phyloP scores from a whole-genome alignment of 306 rosid genomes.

The Inga leiocalycina region DNA sequence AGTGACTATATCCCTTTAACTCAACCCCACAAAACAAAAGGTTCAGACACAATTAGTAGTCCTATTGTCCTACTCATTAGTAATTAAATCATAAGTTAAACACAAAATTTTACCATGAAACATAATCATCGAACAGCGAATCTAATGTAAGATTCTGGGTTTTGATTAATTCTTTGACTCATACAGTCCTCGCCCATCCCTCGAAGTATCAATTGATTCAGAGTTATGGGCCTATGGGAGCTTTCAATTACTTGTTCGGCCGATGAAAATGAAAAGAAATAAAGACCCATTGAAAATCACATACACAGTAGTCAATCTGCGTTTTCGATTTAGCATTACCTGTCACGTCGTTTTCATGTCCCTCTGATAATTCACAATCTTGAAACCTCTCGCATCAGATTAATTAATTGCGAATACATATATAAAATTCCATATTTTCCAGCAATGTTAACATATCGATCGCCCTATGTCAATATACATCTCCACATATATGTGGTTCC shows the following conservation, averaged over 20 bases:
- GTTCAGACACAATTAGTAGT: background rate
- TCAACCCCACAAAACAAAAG: background rate
- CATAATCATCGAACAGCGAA: background rate
- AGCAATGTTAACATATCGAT: background rate
- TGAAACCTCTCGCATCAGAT: slow-evolving; percentile 35
- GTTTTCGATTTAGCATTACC: slow-evolving; percentile 16
- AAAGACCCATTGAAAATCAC: background rate
- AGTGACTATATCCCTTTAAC: background rate
- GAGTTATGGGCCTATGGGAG: background rate
- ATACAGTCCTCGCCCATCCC: background rate
- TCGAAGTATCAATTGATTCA: background rate
- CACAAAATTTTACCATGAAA: background rate
- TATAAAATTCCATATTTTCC: slow-evolving; percentile 25
- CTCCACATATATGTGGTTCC: background rate
- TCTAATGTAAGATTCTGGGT: background rate
- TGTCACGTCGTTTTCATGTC: slow-evolving; percentile 45
- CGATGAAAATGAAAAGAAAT: slow-evolving; percentile 11
- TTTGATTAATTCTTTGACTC: background rate
- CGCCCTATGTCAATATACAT: too few relatives aligned
- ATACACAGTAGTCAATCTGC: background rate
- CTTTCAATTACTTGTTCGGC: background rate
- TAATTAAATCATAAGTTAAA: background rate
- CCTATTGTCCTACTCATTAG: background rate
- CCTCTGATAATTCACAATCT: slow-evolving; percentile 36
- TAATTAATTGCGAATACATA: background rate